Conservation (phyloP, 2,329 filamentous ascomycete genomes). For the Trichoderma pleuroti region DNA sequence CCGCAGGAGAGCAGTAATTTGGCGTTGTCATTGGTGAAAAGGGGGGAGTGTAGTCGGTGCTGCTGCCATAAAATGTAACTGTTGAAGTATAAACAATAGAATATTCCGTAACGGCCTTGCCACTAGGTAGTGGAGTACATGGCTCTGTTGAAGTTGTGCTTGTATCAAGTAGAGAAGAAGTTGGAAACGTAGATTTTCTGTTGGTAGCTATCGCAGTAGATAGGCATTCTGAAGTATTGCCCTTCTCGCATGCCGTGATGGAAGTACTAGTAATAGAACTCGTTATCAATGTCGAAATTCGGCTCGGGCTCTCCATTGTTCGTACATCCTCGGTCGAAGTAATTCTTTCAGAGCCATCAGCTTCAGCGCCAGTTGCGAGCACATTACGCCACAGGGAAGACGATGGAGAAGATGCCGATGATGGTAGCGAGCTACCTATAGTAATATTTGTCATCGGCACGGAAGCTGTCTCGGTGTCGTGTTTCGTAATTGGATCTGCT, state of each 20-base stretch:
- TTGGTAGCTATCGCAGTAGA: background rate
- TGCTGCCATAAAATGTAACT: slow-evolving; percentile 46
- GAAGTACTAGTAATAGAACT: background rate
- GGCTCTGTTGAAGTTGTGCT: slow-evolving; percentile 24
- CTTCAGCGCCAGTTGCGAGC: background rate
- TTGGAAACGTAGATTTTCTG: background rate
- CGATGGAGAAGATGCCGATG: background rate
- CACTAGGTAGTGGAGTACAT: slow-evolving; percentile 33
- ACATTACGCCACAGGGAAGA: background rate
- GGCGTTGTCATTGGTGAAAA: slow-evolving; percentile 41
- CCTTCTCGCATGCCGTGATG: background rate
- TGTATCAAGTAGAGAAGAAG: background rate
- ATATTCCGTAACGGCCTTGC: slow-evolving; percentile 38
- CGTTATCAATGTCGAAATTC: background rate
- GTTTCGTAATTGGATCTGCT: background rate
- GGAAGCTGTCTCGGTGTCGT: background rate
- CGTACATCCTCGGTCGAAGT: background rate
- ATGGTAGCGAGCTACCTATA: too few relatives aligned
- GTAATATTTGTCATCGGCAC: background rate
- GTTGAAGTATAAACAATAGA: slow-evolving; percentile 49
- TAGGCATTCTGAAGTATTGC: background rate
- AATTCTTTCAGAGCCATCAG: background rate
- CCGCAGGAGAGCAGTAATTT: slow-evolving; percentile 33
- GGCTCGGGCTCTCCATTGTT: background rate
- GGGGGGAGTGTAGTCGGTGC: slow-evolving; percentile 45